phyloP scores from a whole-genome alignment of 768 basidiomycete species.

The Psilocybe cyanescens region DNA sequence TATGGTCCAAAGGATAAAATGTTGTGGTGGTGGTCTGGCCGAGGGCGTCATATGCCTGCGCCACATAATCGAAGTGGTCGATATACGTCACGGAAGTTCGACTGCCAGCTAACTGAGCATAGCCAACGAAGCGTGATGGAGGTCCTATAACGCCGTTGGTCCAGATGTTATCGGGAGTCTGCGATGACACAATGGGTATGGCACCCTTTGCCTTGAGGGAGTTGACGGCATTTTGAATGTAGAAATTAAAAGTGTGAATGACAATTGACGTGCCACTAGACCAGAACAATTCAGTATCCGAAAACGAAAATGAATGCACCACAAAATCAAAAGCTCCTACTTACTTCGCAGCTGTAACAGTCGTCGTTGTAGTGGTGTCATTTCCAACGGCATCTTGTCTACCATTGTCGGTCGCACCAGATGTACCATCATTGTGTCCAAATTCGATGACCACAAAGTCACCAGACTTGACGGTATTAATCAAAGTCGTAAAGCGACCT shows the following conservation, averaged over 20 bases:
- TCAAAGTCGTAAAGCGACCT: conserved; percentile 46
- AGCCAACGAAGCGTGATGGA: conserved; percentile 47
- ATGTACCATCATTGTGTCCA: conserved; percentile 51
- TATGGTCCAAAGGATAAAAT: conserved; percentile 51
- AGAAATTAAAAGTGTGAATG: conserved; percentile 50
- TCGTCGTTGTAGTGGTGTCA: conserved; percentile 37
- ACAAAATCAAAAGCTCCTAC: conserved; percentile 5
- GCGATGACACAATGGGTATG: conserved; percentile 49
- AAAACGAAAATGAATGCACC: neutral
- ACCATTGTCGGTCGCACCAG: conserved; percentile 43
- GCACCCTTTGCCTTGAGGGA: conserved; percentile 48
- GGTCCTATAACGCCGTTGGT: conserved; percentile 34
- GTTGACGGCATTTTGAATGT: conserved; percentile 47
- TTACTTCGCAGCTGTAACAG: conserved; percentile 39
- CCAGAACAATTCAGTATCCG: neutral
- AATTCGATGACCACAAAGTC: conserved; percentile 51
- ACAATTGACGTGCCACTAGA: conserved; percentile 39
- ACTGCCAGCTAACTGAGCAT: conserved; percentile 41
- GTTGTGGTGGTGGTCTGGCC: conserved; percentile 41
- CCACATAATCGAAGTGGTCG: conserved; percentile 50
- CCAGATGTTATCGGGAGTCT: conserved; percentile 53
- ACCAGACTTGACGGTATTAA: conserved; percentile 40
- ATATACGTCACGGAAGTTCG: conserved; percentile 44
- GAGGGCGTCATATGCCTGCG: conserved; percentile 42
- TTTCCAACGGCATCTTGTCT: conserved; percentile 45